Evolutionary conservation across 257 asterid genomes (phyloP).

Genomic region (Ocimum tenuiflorum): DNA sequence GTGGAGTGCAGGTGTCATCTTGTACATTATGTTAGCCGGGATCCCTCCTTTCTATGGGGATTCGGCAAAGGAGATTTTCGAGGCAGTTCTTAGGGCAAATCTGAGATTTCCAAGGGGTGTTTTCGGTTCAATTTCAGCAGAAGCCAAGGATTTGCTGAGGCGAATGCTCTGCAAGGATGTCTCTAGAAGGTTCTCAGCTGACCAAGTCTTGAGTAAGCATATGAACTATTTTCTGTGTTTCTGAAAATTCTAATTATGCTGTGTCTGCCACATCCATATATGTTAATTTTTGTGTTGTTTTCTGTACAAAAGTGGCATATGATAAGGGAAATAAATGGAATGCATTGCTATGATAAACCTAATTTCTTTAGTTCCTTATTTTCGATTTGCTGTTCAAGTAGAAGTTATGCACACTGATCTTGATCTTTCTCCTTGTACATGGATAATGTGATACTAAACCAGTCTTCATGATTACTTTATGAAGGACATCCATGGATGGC

Average conservation of each 20-base stretch:
- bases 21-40: conserved; percentile 51
- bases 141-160: conserved; percentile 51
- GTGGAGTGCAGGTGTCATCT: conserved; percentile 54
- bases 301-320: background rate
- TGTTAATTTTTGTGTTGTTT: no score
- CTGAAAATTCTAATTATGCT: no score
- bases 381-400: background rate
- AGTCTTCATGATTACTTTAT: background rate
- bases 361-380: background rate
- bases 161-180: conserved; percentile 49
- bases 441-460: background rate
- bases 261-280: no score
- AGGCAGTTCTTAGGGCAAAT: conserved; percentile 38
- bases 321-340: background rate
- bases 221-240: background rate
- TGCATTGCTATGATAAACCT: background rate
- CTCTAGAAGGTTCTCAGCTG: conserved; percentile 41
- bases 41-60: conserved; percentile 53
- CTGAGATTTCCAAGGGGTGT: conserved; percentile 43
- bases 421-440: background rate
- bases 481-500: conserved; percentile 70
- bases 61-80: conserved; percentile 36
- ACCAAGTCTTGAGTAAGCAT: conserved; percentile 51
- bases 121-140: conserved; percentile 35
- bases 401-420: background rate